Conservation (phyloP, 2,329 filamentous ascomycete genomes). For the Colletotrichum sp. region DNA sequence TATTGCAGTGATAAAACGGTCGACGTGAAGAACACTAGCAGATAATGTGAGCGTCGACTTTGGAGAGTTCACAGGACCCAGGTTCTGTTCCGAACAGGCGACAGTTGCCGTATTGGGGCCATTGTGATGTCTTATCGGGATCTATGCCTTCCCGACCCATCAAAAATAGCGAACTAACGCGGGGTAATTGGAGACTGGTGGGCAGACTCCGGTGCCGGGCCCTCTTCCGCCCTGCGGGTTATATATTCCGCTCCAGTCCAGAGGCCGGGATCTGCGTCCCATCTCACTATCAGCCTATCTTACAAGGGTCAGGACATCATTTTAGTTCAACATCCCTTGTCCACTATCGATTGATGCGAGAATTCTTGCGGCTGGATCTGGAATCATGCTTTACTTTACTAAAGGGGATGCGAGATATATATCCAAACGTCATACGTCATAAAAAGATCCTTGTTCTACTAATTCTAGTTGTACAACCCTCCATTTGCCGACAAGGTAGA, state of each 20-base stretch:
- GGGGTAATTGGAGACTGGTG: not conserved
- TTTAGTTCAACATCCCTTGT: not conserved
- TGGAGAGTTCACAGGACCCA: not conserved
- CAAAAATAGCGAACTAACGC: not conserved
- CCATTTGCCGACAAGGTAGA: slow-evolving; percentile 32
- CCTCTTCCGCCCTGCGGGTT: not conserved
- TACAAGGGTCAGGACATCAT: not conserved
- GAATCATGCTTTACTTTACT: not conserved
- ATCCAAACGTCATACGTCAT: not conserved
- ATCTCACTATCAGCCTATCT: not conserved
- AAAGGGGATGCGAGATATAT: not conserved
- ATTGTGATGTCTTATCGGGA: not conserved
- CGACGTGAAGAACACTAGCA: not conserved
- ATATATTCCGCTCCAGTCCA: not conserved
- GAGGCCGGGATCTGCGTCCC: not conserved
- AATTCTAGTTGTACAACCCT: slow-evolving; percentile 25
- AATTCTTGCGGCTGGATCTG: not conserved
- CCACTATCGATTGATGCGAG: not conserved
- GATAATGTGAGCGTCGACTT: not conserved
- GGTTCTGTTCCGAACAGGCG: not conserved
- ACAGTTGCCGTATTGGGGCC: not conserved
- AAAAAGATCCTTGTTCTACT: not conserved
- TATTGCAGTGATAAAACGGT: not conserved
- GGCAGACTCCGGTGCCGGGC: not conserved
- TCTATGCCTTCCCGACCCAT: not conserved